Evolutionary conservation across 2,329 filamentous ascomycete species (phyloP).

Genomic region (Thelonectria olida): DNA sequence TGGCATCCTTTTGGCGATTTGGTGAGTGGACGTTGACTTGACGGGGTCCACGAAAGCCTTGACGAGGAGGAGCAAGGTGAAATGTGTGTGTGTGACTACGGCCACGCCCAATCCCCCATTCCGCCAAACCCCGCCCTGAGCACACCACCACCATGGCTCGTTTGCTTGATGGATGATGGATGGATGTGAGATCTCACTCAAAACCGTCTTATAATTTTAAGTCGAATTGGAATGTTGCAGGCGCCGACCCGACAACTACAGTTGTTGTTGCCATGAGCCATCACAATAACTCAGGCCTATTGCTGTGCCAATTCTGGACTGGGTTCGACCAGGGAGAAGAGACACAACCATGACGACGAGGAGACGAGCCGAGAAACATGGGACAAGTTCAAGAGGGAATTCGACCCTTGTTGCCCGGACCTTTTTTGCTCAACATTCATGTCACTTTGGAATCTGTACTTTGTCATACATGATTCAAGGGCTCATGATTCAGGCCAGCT

Average conservation of each 20-base stretch:
- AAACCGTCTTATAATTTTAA: no score
- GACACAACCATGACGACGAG: not conserved
- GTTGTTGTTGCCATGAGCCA: no score
- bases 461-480: not conserved
- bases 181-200: not conserved
- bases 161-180: no score
- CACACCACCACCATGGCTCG: not conserved
- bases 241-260: no score
- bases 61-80: not conserved
- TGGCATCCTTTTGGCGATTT: not conserved
- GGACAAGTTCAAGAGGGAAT: not conserved
- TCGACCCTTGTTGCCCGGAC: no score
- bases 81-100: not conserved
- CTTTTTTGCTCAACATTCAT: no score
- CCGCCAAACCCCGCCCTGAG: not conserved
- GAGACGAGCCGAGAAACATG: not conserved
- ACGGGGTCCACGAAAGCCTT: not conserved
- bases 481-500: not conserved
- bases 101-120: not conserved
- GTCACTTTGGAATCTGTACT: no score
- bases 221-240: no score
- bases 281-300: not conserved
- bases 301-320: not conserved
- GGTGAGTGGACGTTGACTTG: not conserved
- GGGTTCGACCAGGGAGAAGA: not conserved